These are phyloP conservation scores for Pelargonium fulgidum DNA, from an alignment of 441 rosid genomes.

Conservation along the genomic window DNA sequence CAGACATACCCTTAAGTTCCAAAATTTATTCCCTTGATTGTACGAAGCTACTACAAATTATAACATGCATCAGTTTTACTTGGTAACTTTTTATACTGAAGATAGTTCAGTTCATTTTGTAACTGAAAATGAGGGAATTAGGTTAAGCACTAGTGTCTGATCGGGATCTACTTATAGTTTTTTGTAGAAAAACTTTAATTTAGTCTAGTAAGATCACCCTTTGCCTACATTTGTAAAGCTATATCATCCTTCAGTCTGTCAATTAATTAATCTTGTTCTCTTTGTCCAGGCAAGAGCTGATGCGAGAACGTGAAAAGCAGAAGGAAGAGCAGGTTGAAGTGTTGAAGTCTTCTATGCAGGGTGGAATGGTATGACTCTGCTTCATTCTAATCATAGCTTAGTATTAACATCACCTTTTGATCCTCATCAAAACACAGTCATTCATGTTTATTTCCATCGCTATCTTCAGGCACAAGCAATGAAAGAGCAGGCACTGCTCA, in stretches of 20 bases:
- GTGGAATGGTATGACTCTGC: slow-evolving; percentile 70
- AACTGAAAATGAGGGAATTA: too few relatives aligned
- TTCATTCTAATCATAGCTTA: neutral
- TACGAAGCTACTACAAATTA: too few relatives aligned
- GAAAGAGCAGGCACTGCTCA: slow-evolving; percentile 86
- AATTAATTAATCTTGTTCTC: neutral
- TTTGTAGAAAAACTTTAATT: too few relatives aligned
- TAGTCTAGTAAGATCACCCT: too few relatives aligned
- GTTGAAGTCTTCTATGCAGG: slow-evolving; percentile 77
- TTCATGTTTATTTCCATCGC: slow-evolving; percentile 8
- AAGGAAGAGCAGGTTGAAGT: slow-evolving; percentile 71
- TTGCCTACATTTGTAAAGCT: too few relatives aligned
- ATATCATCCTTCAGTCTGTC: neutral
- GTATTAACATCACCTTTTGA: neutral
- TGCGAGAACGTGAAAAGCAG: slow-evolving; percentile 66
- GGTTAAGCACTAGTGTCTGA: too few relatives aligned
- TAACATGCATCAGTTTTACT: too few relatives aligned
- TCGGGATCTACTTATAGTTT: too few relatives aligned
- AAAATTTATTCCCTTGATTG: too few relatives aligned
- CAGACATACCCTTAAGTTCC: too few relatives aligned
- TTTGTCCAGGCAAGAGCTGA: slow-evolving; percentile 60
- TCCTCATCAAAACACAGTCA: neutral
- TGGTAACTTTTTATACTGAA: too few relatives aligned
- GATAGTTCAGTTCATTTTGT: too few relatives aligned
- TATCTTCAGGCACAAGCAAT: slow-evolving; percentile 77